Base-by-base conservation (phyloP, 208 protist genomes). In the Acanthamoeba sp. region DNA sequence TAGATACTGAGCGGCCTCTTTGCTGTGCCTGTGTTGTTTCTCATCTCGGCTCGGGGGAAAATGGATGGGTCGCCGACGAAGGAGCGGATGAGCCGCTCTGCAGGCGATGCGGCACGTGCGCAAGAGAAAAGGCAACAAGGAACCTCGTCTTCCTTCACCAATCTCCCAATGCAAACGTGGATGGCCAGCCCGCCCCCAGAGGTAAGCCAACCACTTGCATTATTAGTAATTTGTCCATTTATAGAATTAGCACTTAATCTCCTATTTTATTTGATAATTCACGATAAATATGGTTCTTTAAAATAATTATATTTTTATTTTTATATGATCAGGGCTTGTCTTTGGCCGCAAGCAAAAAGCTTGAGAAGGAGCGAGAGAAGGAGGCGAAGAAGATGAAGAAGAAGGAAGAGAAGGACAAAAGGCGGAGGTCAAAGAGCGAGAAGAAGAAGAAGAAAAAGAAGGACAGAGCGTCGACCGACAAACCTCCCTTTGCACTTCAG, bases 381-480 rank as follows among this genome's bases (percentile, higher is more conserved):
- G 78, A 87, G 45, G 78, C 38, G 4, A 87, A 87, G 45, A 55
- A 59, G 78, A 14, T 50, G 5, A 59, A 59, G 78, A 59, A 87
- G 78, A 87, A 40, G 45, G 42, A 59, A 9, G 78, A 29, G 32
- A 87, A 87, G 78, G 20, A 87, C 18, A 32, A 7, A 9, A 14
- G 29, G 24, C 1, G 42, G 78, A 52, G 78, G 12, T 29, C 32
- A 45, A 80, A 80, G 69, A 45, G 20, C 27, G 34, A 87, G 59
- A 87, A 87, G 78, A 59, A 50, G 78, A 87, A 55, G n/a, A 59
- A 59, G 45, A 16, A 73, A 2, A 80, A 80, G 69, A 48, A 80
- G 78, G 32, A 87, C 78, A 87, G 27, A 14, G 45, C 12, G n/a
- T 5, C 45, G 6, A 18, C 7, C 10, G 24, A 82, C 20, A 20